Evolutionary conservation across 768 basidiomycete genomes (phyloP).

Genomic region (Tephrocybe rancida): DNA sequence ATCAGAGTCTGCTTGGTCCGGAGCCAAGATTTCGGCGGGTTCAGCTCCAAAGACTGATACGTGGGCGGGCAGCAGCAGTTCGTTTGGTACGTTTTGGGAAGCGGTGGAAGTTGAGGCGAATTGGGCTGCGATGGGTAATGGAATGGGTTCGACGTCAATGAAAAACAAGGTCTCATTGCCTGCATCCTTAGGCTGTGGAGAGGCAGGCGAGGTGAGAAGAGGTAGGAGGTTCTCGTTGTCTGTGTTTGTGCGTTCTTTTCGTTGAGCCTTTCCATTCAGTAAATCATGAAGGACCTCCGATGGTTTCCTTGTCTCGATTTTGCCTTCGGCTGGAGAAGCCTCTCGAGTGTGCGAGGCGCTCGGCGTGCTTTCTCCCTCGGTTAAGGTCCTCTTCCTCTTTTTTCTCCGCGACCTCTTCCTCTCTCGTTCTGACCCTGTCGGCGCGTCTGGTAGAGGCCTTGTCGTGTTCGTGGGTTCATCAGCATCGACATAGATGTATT

Average conservation of each 20-base stretch:
- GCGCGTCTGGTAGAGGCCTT: neutral
- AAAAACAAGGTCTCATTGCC: slow-evolving; percentile 40
- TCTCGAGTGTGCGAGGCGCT: slow-evolving; percentile 21
- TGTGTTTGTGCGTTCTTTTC: slow-evolving; percentile 8
- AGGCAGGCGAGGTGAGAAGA: slow-evolving; percentile 16
- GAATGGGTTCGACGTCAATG: slow-evolving; percentile 48
- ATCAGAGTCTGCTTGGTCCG: slow-evolving; percentile 43
- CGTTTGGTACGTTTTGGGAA: slow-evolving; percentile 19
- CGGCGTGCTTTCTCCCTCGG: slow-evolving; percentile 18
- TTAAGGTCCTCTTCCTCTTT: slow-evolving; percentile 27
- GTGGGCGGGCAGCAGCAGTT: slow-evolving; percentile 67
- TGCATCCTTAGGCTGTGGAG: slow-evolving; percentile 15
- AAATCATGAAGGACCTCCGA: neutral
- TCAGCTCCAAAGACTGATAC: slow-evolving; percentile 58
- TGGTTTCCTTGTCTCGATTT: slow-evolving; percentile 7
- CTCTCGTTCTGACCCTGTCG: slow-evolving; percentile 11
- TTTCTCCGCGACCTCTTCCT: slow-evolving; percentile 23
- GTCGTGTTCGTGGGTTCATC: neutral
- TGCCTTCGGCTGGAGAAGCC: slow-evolving; percentile 20
- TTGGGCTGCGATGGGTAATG: slow-evolving; percentile 28
- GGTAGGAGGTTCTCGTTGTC: slow-evolving; percentile 8
- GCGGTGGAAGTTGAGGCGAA: slow-evolving; percentile 12
- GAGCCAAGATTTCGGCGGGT: slow-evolving; percentile 48
- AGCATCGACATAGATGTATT: slow-evolving; percentile 3
- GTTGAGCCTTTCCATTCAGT: neutral